phyloP scores from a whole-genome alignment of 2,329 filamentous ascomycete species.

The Xylaria sp. region DNA sequence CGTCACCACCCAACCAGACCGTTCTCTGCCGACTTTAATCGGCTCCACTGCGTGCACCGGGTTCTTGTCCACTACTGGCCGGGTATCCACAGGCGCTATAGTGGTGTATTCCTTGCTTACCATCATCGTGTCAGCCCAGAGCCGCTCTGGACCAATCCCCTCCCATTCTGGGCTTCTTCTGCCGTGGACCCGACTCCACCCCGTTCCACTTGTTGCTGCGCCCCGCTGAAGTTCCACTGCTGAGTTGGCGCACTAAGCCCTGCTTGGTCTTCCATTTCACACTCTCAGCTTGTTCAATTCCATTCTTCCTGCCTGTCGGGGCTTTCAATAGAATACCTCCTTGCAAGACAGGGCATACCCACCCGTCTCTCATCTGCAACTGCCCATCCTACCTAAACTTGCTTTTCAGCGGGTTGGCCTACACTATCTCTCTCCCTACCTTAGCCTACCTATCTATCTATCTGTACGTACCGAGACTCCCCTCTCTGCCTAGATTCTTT shows the following conservation, averaged over 20 bases:
- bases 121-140: conserved; percentile 49
- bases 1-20: conserved; percentile 23
- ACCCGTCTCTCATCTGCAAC: conserved; percentile 1
- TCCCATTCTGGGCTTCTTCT: conserved; percentile 38
- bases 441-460: background rate
- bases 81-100: conserved; percentile 12
- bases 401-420: conserved; percentile 13
- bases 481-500: conserved; percentile 17
- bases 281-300: conserved; percentile 21
- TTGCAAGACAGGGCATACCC: conserved; percentile 16
- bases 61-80: conserved; percentile 23
- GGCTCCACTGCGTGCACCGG: conserved; percentile 29
- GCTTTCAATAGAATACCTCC: conserved; percentile 19
- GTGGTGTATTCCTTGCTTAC: conserved; percentile 33
- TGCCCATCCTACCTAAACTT: conserved; percentile 16
- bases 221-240: conserved; percentile 38
- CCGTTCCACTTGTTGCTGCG: conserved; percentile 39
- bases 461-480: conserved; percentile 13
- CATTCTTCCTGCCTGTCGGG: conserved; percentile 19
- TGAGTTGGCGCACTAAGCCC: conserved; percentile 48
- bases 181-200: conserved; percentile 36
- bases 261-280: conserved; percentile 40
- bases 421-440: conserved; percentile 4
- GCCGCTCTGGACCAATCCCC: conserved; percentile 48
- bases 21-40: conserved; percentile 25